Evolutionary conservation across 495 filamentous ascomycete genomes (phyloP), one percentile per base, ranked within the genome.

Genomic region (Tuber calosporum): DNA sequence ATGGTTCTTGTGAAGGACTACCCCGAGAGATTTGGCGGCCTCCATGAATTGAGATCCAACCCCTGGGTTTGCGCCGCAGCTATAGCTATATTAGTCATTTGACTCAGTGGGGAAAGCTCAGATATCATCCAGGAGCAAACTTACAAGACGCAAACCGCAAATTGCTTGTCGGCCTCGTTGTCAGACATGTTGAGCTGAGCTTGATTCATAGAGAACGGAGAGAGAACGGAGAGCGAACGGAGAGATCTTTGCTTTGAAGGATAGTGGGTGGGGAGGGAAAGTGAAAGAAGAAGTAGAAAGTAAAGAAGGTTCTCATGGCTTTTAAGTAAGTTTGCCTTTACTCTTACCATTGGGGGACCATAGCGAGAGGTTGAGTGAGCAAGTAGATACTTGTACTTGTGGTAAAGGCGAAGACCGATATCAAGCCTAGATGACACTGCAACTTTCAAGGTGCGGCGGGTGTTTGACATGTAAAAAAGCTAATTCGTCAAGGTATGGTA

Each of bases 21-120:
- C 83, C 53, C 91, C 95, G 11, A 99, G 89, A n/a, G 87, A 84
- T 40, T 88, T 89, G 1, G 96, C 96, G 6, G 93, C 90, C 81
- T 88, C 89, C 68, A 92, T 76, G 82, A 97, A 85, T 13, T 84
- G 84, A 11, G 92, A 88, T 69, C 88, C 88, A 53, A 84, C 88
- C 66, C 95, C 95, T 38, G 88, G 81, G 22, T 87, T 89, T 20
- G 80, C 42, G n/a, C 80, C 80, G 69, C 80, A 82, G 77, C 78
- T 80, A 15, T 53, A 42, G 4, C 13, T 26, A 34, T 30, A 26
- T 62, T 19, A 62, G 53, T 19, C 53, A 19, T 34, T 30, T 62
- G 19, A 30, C 26, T 13, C 26, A 6, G 13, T 1, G 4, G 26
- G n/a, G 26, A 1, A 17, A 4, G 13, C 26, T 6, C 9, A 30